Conservation (phyloP, 345 rosid genomes). For the Eucalyptus cloeziana region DNA sequence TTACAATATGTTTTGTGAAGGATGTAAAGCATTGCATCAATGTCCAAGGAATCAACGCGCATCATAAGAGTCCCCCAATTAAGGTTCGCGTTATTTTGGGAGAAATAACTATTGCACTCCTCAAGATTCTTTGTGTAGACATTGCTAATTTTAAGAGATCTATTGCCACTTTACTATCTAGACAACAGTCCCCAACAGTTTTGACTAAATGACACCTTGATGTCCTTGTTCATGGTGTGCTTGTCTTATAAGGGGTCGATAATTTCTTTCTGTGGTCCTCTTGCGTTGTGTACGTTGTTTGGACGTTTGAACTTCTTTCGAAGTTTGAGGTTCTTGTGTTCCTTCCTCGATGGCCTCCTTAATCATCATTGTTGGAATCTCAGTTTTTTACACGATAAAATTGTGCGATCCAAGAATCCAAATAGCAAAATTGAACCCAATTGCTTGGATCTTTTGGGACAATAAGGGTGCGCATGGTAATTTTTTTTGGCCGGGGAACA, state of each 20-base stretch:
- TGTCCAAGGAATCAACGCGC: slow-evolving; percentile 76
- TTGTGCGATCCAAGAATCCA: background rate
- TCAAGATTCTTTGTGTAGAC: background rate
- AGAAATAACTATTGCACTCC: background rate
- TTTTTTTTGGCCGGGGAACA: no score
- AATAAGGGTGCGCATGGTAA: background rate
- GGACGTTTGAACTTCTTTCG: background rate
- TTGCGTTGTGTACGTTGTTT: no score
- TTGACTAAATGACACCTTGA: background rate
- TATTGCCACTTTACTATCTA: no score
- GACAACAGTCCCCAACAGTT: background rate
- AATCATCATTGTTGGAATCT: background rate
- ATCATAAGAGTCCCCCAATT: slow-evolving; percentile 85
- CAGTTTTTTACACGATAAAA: background rate
- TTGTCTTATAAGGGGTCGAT: no score
- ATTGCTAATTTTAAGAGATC: background rate
- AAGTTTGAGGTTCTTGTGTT: background rate
- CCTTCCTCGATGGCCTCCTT: background rate
- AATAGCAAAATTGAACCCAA: background rate
- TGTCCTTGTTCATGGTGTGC: no score
- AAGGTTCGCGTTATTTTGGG: slow-evolving; percentile 38
- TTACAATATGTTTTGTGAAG: slow-evolving; percentile 81
- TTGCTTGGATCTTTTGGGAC: background rate
- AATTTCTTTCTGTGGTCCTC: no score
- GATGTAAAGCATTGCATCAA: slow-evolving; percentile 77